Evolutionary conservation across 768 basidiomycete species (phyloP), one percentile per base, ranked within the genome.

Genomic region (Lactarius sanguifluus): DNA sequence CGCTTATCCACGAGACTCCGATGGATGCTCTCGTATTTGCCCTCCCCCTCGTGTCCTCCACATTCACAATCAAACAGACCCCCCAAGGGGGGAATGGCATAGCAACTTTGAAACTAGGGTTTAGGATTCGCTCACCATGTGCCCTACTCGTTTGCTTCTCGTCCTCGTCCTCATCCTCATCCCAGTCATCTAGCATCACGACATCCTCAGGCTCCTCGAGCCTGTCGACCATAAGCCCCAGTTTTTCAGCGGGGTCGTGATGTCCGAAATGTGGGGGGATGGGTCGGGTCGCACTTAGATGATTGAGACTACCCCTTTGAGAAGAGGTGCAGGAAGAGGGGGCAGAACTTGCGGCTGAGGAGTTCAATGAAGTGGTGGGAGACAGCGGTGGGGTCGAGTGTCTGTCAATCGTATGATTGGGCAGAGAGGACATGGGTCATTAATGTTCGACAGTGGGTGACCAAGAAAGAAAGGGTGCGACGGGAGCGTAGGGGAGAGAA

Each of bases 361-460:
- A 59, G 54, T 56, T 54, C 36, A 61, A 62, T 16, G 69, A 70
- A 25, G 57, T 55, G 2, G 69, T 64, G 10, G 69, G 69, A 7
- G 69, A 70, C 15, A 70, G 58, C 12, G 69, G 69, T 20, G 69
- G 69, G 25, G 69, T 70, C 32, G 50, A 41, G 18, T 59, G 63
- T 28, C 56, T 32, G 54, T 59, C 52, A 54, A 30, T 15, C 23
- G 52, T n/a, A 18, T 56, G 18, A 43, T 59, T 54, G 15, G 57
- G 50, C n/a, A 34, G 62, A 45, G 57, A 43, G 18, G 67, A 59
- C 63, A 70, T 68, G 9, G 64, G 25, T 5, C 67, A 68, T 70
- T n/a, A 50, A 32, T 16, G 30, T 32, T 57, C 56, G 38, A 64
- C n/a, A n/a, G n/a, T 47, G n/a, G 38, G 45, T 47, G n/a, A 28